Evolutionary conservation across 257 asterid species (phyloP), one percentile per base, ranked within the genome.

Genomic region (Euphrasia confusa): DNA sequence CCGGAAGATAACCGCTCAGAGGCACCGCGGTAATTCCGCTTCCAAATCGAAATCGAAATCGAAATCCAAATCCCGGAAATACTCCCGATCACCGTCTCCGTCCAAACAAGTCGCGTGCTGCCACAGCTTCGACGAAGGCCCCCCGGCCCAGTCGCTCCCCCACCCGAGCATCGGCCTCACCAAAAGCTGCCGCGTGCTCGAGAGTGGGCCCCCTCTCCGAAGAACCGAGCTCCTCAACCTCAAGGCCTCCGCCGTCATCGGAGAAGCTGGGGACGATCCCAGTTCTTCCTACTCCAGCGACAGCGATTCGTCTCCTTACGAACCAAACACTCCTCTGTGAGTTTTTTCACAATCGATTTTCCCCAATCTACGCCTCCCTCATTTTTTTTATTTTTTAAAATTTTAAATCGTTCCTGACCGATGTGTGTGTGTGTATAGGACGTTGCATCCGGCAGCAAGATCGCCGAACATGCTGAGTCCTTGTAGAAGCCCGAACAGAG

Each of bases 101-200:
- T 70, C 73, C 67, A 69, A 61, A 58, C 75, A 72, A 47, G 77
- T 69, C 14, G 71, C 77, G 27, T 66, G 62, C 10, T 50, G 70
- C 73, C 85, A 79, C 66, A 69, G 75, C 66, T 71, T 71, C 66
- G 67, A 64, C 45, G 75, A 71, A 42, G 71, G 60, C 30, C 68
- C 72, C 67, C 78, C 72, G 66, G 78, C 82, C 52, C 76, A 82
- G 72, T 74, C 84, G 49, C 89, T 82, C 69, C 85, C 85, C 69
- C 79, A 68, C 58, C 89, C 81, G 12, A 50, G 35, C 49, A 54
- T 42, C 70, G 73, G 57, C 69, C 54, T 55, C 48, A 53, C 66
- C 30, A 40, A 63, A 49, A 58, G 33, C 53, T 66, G 26, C 18
- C 64, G 11, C 63, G 60, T 66, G 57, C 47, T 52, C 18, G 59